Base-by-base conservation (phyloP, 2,329 filamentous ascomycete species). In the Nothomitra cinnamomea region DNA sequence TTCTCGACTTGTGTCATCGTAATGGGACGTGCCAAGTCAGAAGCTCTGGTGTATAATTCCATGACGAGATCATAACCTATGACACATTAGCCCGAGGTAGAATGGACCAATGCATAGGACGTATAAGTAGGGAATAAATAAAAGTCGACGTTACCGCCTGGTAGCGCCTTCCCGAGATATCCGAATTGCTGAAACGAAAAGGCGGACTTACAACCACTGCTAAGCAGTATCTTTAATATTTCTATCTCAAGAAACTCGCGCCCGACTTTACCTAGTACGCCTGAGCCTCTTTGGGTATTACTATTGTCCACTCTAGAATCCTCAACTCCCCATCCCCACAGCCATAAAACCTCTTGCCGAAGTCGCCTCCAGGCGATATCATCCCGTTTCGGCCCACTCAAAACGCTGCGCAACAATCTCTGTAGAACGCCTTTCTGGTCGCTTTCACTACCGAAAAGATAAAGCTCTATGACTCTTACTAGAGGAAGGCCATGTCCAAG, bases 281-380 rank as follows among this genome's bases (percentile, higher is more conserved):
- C 70, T 56, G 65, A 64, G 24, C 67, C 69, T 19, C 61, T 62
- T 22, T 64, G 59, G 36, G 55, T 66, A 48, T 62, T 60, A 5
- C 63, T 59, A 35, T 67, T 66, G 50, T 67, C 62, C 13, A 58
- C 52, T 4, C 58, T 61, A 3, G 24, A 15, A 53, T 75, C 67
- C 56, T 76, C 71, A 22, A 73, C 72, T 35, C 81, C 81, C 85
- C 85, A 89, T 60, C 76, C 75, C 62, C 80, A 79, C 28, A 90
- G 70, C 85, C 85, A 90, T 2, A 87, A 63, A 7, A 89, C 65
- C 60, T 82, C 79, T 42, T 75, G 75, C 55, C 84, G 74, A 12
- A 77, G 73, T 53, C 69, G 71, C 24, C 72, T 68, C 82, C 82
- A 85, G 56, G 77, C 78, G 35, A 72, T 72, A 56, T 85, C 80